Percentiles rank a stretch among this genome's conserved stretches.
phyloP scores from a whole-genome alignment of 192 early-diverging fungal species.

The Pilaira anomala region DNA sequence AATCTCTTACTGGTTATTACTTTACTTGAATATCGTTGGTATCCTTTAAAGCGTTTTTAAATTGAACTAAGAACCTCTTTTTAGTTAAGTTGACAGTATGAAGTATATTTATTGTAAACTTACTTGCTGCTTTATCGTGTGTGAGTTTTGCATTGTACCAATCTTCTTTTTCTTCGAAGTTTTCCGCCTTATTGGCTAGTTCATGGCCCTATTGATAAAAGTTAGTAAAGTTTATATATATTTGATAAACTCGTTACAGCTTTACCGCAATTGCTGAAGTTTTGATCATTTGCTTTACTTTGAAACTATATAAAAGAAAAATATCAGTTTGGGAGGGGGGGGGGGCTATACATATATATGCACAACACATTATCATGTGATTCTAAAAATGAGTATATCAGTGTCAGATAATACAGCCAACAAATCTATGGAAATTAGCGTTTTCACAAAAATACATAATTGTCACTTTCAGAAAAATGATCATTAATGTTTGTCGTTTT shows the following conservation, averaged over 20 bases:
- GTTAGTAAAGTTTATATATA: background rate
- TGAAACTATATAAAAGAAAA: background rate
- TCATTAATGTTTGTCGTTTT: background rate
- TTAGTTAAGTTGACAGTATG: background rate
- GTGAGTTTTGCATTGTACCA: slow-evolving; percentile 58
- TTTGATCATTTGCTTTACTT: background rate
- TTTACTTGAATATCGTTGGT: slow-evolving; percentile 57
- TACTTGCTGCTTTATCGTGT: slow-evolving; percentile 69
- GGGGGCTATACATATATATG: background rate
- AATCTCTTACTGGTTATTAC: background rate
- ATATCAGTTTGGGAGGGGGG: background rate
- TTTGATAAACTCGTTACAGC: background rate
- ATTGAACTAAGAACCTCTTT: slow-evolving; percentile 43
- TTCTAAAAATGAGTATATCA: no score
- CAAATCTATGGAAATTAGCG: no score
- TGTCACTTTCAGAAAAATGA: background rate
- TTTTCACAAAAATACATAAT: background rate
- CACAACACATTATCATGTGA: background rate
- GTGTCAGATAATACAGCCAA: no score
- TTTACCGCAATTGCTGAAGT: slow-evolving; percentile 1
- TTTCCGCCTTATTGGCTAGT: slow-evolving; percentile 62
- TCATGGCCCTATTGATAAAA: slow-evolving; percentile 52
- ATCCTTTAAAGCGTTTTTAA: slow-evolving; percentile 51
- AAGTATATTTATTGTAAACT: background rate
- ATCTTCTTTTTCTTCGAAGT: slow-evolving; percentile 51